Base-by-base conservation (phyloP, 768 basidiomycete genomes). In the Kwoniella mangroviensis region DNA sequence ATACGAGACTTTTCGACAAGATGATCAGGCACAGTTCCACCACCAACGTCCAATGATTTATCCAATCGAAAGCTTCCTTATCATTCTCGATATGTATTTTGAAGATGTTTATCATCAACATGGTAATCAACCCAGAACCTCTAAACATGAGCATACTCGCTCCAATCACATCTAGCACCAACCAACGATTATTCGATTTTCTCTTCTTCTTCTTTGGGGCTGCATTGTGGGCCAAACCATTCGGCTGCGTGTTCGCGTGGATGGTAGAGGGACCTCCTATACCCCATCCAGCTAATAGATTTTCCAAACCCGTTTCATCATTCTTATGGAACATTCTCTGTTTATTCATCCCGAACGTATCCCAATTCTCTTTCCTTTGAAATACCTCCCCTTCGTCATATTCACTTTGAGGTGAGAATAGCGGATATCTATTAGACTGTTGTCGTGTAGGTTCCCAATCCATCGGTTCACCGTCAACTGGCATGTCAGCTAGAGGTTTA, bases 381-480 rank as follows among this genome's bases (percentile, higher is more conserved):
- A 21, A 41, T 12, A 53, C 10, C 13, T 56, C 13, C 3, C 34
- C 69, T 13, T 68, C 62, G 6, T 63, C 67, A 59, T 68, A 42
- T n/a, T 66, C 54, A 19, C 45, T 49, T 19, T 49, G 45, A 17
- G 55, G 43, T n/a, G 57, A 34, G 28, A 41, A 41, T 34, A 62
- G 52, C 53, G 42, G 55, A 24, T 26, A 17, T 64, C 59, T n/a
- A 61, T 74, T 24, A n/a, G 34, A 70, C 11, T 42, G 24, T 11
- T 64, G 42, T 28, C 66, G 69, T 1, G 73, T 70, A 9, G 81
- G 80, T 57, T 81, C 79, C 83, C 82, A 83, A 40, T 83, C 83
- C 82, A 83, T 83, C 19, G 70, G 57, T 58, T 79, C 79, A 10
- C 62, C 72, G 12, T 69, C 57, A 19, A 67, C 52, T 28, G 24